A percentile compares a stretch with the other conserved stretches of the same genome.
These are phyloP conservation scores for Orbilia javanica DNA, from an alignment of 2,329 filamentous ascomycete species.

Conservation along the genomic window DNA sequence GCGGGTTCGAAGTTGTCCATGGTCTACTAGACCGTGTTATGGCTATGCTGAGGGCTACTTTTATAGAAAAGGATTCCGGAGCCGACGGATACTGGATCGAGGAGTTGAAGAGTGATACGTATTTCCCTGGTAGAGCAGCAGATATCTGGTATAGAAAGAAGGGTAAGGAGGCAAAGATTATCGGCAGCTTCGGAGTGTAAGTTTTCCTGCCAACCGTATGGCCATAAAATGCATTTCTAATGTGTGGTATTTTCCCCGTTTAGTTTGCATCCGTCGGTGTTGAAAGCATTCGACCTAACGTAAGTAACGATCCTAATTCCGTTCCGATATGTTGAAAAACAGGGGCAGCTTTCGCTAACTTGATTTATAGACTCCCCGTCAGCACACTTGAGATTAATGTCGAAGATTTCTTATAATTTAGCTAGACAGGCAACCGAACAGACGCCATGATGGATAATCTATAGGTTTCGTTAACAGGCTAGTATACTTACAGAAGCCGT, in stretches of 20 bases:
- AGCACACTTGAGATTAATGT: constrained; percentile 95
- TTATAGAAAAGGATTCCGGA: constrained; percentile 73
- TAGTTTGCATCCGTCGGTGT: constrained; percentile 83
- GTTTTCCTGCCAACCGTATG: constrained; percentile 14
- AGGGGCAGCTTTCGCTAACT: background rate
- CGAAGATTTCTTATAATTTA: constrained; percentile 77
- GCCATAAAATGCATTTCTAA: background rate
- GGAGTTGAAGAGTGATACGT: constrained; percentile 77
- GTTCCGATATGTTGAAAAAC: background rate
- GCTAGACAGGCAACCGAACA: background rate
- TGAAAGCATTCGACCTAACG: constrained; percentile 93
- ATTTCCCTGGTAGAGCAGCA: constrained; percentile 90
- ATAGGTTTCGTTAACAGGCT: background rate
- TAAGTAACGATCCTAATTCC: constrained; percentile 65
- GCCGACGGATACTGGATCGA: constrained; percentile 91
- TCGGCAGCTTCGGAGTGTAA: constrained; percentile 88
- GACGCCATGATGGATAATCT: constrained; percentile 7
- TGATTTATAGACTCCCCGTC: constrained; percentile 78
- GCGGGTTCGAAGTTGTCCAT: constrained; percentile 95
- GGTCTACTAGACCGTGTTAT: constrained; percentile 91
- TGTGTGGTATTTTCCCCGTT: constrained; percentile 30
- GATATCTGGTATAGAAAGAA: constrained; percentile 80
- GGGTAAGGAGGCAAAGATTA: constrained; percentile 78
- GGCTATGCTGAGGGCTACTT: constrained; percentile 87
- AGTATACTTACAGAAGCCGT: background rate